Evolutionary conservation across 2,329 filamentous ascomycete species (phyloP), one percentile per base, ranked within the genome.

Genomic region (Fusarium sambucinum): DNA sequence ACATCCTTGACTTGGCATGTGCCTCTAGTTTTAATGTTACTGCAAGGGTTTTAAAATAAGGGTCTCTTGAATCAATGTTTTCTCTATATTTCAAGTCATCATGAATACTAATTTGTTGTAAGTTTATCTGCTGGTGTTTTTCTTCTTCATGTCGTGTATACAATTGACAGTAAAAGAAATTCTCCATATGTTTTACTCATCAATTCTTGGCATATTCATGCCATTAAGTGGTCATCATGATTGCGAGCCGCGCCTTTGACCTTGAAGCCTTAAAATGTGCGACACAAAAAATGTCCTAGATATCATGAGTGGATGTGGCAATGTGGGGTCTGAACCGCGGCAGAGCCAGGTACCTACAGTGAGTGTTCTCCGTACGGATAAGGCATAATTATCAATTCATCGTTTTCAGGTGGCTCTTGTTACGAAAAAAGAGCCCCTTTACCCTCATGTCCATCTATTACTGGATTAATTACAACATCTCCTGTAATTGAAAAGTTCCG

Each of bases 251-350:
- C 45, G 21, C 23, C 38, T 46, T 65, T 65, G 53, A 64, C 27
- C 25, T 64, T 53, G 59, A 64, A 52, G 59, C 41, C 40, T 64
- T 63, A 35, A 35, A 47, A 29, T 63, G 29, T 32, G 59, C 41
- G 44, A 51, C 40, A 53, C 38, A 46, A 29, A 55, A 37, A 51
- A 33, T 17, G 19, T 29, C 52, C 59, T 33, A 35, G 59, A 59
- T 59, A 59, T 64, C 45, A 62, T 63, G 59, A 55, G 37, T 47
- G 35, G 60, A 56, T 47, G 35, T 63, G 52, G 60, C 40, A 64
- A 58, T 52, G 59, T 64, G 61, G 60, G 44, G 40, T 45, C 40
- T 27, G 14, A 21, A 30, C 61, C 53, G 59, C 64, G 59, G 61
- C 40, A 63, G 37, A n/a, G n/a, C n/a, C n/a, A n/a, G n/a, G n/a